Conservation (phyloP, 2,329 filamentous ascomycete genomes). For the Cladosporium sp. region DNA sequence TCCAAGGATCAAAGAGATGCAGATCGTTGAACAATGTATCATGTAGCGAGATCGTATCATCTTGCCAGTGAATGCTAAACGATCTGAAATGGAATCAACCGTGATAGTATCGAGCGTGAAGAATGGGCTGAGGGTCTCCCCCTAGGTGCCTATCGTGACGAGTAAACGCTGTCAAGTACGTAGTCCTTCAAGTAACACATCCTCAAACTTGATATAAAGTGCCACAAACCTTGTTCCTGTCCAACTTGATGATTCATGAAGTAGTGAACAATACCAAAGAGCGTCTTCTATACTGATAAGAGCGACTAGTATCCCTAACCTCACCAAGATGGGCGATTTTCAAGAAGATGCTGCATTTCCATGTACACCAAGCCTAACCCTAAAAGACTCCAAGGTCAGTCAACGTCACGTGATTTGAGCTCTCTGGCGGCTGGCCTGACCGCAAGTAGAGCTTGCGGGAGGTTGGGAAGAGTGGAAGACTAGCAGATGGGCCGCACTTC, state of each 20-base stretch:
- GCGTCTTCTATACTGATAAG: not conserved
- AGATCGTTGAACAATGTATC: not conserved
- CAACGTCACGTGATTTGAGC: not conserved
- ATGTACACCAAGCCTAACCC: not conserved
- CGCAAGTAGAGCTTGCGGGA: conserved; percentile 8
- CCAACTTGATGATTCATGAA: not conserved
- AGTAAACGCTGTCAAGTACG: too few species aligned
- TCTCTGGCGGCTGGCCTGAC: not conserved
- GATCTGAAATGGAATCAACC: too few species aligned
- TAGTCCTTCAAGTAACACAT: too few species aligned
- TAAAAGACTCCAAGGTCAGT: not conserved
- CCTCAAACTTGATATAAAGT: too few species aligned
- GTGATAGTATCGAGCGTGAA: too few species aligned
- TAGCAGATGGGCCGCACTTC: not conserved
- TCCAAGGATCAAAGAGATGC: not conserved
- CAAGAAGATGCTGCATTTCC: not conserved
- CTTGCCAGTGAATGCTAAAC: not conserved
- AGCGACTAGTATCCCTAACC: not conserved
- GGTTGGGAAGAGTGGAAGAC: not conserved
- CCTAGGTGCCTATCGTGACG: too few species aligned
- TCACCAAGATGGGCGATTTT: not conserved
- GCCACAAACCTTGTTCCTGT: not conserved
- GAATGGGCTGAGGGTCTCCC: too few species aligned
- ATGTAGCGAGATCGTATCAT: not conserved
- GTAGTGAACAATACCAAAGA: not conserved